phyloP scores from a whole-genome alignment of 2,329 filamentous ascomycete species.

The Lachnellula hyalina region DNA sequence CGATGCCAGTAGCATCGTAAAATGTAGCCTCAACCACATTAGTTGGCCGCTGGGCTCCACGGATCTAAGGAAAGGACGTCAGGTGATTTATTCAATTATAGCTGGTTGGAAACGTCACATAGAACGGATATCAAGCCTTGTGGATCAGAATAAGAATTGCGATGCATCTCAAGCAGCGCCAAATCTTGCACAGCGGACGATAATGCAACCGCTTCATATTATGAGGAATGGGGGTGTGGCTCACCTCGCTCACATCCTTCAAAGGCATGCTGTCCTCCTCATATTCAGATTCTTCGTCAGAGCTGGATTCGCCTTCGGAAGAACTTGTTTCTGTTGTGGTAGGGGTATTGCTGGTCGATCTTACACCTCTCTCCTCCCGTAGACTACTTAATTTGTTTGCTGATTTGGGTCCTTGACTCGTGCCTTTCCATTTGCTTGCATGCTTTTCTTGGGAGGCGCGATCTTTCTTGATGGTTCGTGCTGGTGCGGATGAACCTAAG shows the following conservation, averaged over 20 bases:
- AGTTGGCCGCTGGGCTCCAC: slow-evolving; percentile 32
- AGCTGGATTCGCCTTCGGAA: slow-evolving; percentile 28
- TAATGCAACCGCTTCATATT: too few species aligned
- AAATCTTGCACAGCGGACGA: too few species aligned
- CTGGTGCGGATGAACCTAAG: slow-evolving; percentile 21
- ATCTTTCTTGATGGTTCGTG: slow-evolving; percentile 20
- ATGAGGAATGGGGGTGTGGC: slow-evolving; percentile 1
- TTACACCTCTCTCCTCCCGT: slow-evolving; percentile 17
- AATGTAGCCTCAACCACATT: slow-evolving; percentile 43
- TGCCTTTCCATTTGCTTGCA: slow-evolving; percentile 27
- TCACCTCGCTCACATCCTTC: slow-evolving; percentile 29
- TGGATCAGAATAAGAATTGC: too few species aligned
- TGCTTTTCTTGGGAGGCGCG: slow-evolving; percentile 22
- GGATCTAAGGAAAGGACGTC: slow-evolving; percentile 22
- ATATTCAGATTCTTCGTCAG: slow-evolving; percentile 31
- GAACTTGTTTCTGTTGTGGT: slow-evolving; percentile 28
- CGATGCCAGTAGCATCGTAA: slow-evolving; percentile 49
- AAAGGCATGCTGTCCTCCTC: slow-evolving; percentile 29
- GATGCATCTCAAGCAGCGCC: too few species aligned
- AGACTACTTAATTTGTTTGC: slow-evolving; percentile 15
- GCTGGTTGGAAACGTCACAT: background rate
- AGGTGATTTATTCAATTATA: background rate
- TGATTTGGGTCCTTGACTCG: slow-evolving; percentile 18
- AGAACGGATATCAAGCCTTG: too few species aligned
- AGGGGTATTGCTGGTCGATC: slow-evolving; percentile 16